phyloP scores from a whole-genome alignment of 768 basidiomycete genomes.

The Podaxis sp. region DNA sequence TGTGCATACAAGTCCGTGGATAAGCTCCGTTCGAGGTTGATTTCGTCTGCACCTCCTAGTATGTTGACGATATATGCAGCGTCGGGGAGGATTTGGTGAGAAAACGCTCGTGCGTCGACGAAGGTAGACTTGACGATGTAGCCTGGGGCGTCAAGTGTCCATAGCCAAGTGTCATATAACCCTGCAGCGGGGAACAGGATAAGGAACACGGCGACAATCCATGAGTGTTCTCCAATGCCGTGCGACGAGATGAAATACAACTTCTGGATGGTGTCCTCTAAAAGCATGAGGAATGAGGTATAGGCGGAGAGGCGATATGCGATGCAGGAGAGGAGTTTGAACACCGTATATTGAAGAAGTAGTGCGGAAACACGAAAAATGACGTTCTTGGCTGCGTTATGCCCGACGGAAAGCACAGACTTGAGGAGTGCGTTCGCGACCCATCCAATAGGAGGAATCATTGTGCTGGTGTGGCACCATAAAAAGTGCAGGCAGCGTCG shows the following conservation, averaged over 20 bases:
- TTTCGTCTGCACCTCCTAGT: neutral
- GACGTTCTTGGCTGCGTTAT: conserved; percentile 16
- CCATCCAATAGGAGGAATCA: conserved; percentile 7
- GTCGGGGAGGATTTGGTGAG: conserved; percentile 5
- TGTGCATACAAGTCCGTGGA: conserved; percentile 11
- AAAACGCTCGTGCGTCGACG: conserved; percentile 1
- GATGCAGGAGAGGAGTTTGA: conserved; percentile 11
- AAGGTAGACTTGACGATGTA: conserved; percentile 10
- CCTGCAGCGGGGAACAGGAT: conserved; percentile 15
- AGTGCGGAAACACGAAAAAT: conserved; percentile 13
- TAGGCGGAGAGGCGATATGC: conserved; percentile 14
- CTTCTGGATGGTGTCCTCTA: conserved; percentile 13
- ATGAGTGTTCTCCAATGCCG: neutral
- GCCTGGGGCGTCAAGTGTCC: conserved; percentile 16
- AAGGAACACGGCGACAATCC: conserved; percentile 15
- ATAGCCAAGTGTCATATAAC: conserved; percentile 16
- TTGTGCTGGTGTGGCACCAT: neutral
- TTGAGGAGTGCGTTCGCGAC: conserved; percentile 2
- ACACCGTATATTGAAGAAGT: conserved; percentile 13
- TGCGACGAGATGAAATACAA: conserved; percentile 11
- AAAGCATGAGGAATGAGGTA: conserved; percentile 17
- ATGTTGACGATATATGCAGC: conserved; percentile 10
- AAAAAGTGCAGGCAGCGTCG: neutral
- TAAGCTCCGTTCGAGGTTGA: conserved; percentile 8
- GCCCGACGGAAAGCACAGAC: conserved; percentile 11